phyloP scores from a whole-genome alignment of 306 rosid species.

The Quercus engelmannii region DNA sequence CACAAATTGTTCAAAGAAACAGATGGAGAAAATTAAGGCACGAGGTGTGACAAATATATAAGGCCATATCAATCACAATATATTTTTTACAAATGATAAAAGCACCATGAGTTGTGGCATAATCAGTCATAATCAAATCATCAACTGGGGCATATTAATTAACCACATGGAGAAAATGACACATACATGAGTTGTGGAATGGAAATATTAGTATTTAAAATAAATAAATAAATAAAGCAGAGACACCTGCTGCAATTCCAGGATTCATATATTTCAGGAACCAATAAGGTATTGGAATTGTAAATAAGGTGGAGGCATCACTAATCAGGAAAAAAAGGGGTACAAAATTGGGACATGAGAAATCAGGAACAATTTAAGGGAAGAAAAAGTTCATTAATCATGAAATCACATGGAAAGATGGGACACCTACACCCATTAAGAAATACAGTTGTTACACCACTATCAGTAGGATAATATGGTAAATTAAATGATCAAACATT shows the following conservation, averaged over 20 bases:
- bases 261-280: background rate
- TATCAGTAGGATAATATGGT: background rate
- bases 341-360: background rate
- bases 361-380: background rate
- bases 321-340: background rate
- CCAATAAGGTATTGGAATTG: background rate
- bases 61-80: background rate
- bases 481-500: background rate
- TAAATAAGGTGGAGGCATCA: background rate
- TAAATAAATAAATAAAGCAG: background rate
- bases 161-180: background rate
- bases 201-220: background rate
- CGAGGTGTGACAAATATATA: background rate
- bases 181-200: background rate
- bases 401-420: background rate
- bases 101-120: background rate
- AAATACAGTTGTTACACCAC: background rate
- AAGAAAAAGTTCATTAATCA: background rate
- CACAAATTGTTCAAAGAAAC: conserved; percentile 7
- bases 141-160: background rate
- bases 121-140: background rate
- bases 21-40: background rate
- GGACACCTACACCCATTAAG: background rate
- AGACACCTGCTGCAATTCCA: background rate
- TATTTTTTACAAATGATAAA: background rate